Percentiles rank a stretch among this genome's conserved stretches.
Conservation (phyloP, 441 rosid species). For the Iberis amara region DNA sequence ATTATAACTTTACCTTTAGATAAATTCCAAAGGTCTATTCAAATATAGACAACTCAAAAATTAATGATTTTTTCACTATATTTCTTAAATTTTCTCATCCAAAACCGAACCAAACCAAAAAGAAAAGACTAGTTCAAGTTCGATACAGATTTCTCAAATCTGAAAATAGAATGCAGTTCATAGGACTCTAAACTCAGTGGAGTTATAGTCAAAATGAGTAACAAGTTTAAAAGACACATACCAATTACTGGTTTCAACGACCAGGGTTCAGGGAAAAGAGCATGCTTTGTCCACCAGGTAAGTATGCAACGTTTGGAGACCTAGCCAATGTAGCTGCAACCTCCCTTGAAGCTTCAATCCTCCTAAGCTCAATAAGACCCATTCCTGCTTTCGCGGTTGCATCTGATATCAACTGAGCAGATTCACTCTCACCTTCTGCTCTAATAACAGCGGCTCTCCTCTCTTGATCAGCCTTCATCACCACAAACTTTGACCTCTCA, state of each 20-base stretch:
- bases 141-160: no score
- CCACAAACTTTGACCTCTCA: conserved; percentile 84
- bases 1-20: no score
- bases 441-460: conserved; percentile 89
- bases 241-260: conserved; percentile 29
- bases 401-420: conserved; percentile 81
- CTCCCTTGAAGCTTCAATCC: conserved; percentile 91
- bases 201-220: no score
- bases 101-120: no score
- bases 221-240: no score
- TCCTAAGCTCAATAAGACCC: conserved; percentile 92
- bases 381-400: conserved; percentile 76
- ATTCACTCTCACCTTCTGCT: conserved; percentile 96
- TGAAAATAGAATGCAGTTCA: no score
- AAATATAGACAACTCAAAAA: no score
- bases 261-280: conserved; percentile 51
- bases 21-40: no score
- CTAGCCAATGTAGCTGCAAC: conserved; percentile 84
- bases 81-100: no score
- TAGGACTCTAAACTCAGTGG: no score
- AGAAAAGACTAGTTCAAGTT: no score
- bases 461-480: conserved; percentile 95
- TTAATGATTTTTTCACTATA: no score
- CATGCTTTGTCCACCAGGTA: conserved; percentile 81
- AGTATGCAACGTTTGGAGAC: conserved; percentile 79